Base-by-base conservation (phyloP, 164 flowering plant species). In the Annona squamosa region DNA sequence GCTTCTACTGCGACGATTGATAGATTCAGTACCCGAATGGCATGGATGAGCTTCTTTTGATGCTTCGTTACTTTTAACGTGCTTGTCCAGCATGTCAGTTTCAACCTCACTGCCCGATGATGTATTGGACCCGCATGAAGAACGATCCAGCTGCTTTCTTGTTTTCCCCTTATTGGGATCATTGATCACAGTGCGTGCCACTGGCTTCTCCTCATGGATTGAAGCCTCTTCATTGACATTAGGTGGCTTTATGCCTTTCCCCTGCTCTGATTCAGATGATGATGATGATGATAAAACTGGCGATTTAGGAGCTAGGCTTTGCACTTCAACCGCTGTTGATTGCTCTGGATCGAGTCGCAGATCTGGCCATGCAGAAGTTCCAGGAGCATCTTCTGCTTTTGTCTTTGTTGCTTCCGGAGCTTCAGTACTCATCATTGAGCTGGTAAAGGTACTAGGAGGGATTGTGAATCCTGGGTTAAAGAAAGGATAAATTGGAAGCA, bases 91-190 rank as follows among this genome's bases (percentile, higher is more conserved):
- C 69, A 59, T 68, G 81, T 91, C 92, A 42, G 86, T 85, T 80
- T 95, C 99, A 37, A 86, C 82, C 61, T 93, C 96, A 78, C 93
- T 92, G 84, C 94, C 82, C 43, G 98, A 92, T 70, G 97, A 67
- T 74, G 99, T 88, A 75, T 95, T 95, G 37, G 99, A 93, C 59
- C 98, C 97, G 86, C 97, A 92, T 0, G 99, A 95, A 42, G 99
- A 95, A 46, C 94, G 93, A 69, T 91, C 91, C 44, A 86, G 87
- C 77, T 59, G 91, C 73, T 90, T 91, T 81, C 85, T 82, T 69
- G 76, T 72, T 42, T 86, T 85, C 43, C 70, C 73, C 70, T 88
- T 87, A 78, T 77, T 77, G 7, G 87, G 72, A 72, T 86, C 93
- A 9, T 79, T 76, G 37, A 72, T 44, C 74, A 76, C 85, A 59